A percentile compares a stretch with the other conserved stretches of the same genome.
These are phyloP conservation scores for Diplodia corticola DNA, from an alignment of 2,329 filamentous ascomycete species.

Conservation along the genomic window DNA sequence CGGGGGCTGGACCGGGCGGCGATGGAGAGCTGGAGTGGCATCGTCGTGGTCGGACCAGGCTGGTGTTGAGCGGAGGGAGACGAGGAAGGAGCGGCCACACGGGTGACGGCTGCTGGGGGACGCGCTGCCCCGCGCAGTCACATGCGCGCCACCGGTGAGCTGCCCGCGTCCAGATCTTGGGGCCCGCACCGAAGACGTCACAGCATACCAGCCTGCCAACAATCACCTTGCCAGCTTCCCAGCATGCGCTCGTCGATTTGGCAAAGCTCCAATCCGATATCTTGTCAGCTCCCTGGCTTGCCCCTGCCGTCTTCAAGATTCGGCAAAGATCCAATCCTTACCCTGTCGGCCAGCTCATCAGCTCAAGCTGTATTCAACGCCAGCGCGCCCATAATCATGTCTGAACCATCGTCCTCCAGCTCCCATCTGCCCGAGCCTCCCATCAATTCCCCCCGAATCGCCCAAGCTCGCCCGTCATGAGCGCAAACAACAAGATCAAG, in stretches of 20 bases:
- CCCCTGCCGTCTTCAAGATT: neutral
- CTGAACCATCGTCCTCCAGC: neutral
- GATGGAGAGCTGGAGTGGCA: neutral
- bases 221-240: neutral
- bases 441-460: neutral
- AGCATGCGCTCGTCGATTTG: neutral
- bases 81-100: neutral
- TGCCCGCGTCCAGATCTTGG: neutral
- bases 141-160: neutral
- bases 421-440: neutral
- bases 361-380: neutral
- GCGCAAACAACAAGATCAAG: neutral
- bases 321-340: neutral
- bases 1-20: neutral
- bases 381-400: neutral
- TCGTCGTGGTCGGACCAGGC: neutral
- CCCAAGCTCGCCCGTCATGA: neutral
- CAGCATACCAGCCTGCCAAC: constrained; percentile 4
- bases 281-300: neutral
- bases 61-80: neutral
- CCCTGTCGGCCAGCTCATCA: neutral
- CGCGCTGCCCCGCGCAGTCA: constrained; percentile 8
- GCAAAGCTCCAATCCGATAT: neutral
- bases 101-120: too few relatives aligned
- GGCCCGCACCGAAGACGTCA: constrained; percentile 2